Conservation (phyloP, 2,329 filamentous ascomycete species). For the Colletotrichum falcatum region DNA sequence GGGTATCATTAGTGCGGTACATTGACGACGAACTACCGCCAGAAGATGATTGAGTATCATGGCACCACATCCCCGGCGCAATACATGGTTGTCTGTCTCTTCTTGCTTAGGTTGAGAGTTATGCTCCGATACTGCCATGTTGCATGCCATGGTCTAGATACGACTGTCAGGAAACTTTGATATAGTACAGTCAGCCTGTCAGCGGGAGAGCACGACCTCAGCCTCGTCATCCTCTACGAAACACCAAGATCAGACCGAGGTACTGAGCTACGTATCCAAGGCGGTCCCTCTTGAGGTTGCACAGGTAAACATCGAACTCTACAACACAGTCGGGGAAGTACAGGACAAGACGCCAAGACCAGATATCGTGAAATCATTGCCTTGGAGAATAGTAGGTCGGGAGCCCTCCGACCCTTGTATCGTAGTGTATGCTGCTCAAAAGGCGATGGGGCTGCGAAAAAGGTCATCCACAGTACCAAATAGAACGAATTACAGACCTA, state of each 20-base stretch:
- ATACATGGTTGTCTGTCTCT: not conserved
- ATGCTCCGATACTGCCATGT: not conserved
- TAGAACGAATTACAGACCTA: not conserved
- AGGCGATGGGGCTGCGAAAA: not conserved
- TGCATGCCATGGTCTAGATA: not conserved
- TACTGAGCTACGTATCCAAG: too few species aligned
- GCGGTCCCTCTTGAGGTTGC: too few species aligned
- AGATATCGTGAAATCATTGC: not conserved
- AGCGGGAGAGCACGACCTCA: not conserved
- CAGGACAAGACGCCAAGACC: too few species aligned
- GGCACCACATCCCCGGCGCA: not conserved
- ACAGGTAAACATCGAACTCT: too few species aligned
- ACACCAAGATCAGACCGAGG: not conserved
- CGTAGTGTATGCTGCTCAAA: not conserved
- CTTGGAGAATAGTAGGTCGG: not conserved
- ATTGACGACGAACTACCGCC: constrained; percentile 98
- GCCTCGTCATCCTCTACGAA: not conserved
- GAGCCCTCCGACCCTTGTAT: not conserved
- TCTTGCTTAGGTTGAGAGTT: not conserved
- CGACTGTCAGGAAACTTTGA: not conserved
- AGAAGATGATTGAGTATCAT: constrained; percentile 81
- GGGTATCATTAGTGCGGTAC: constrained; percentile 89
- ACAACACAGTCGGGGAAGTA: too few species aligned
- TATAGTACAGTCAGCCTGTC: not conserved
- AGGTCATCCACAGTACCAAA: not conserved